A percentile compares a stretch with the other conserved stretches of the same genome.
Evolutionary conservation across 2,329 filamentous ascomycete genomes (phyloP).

Genomic region (Setomelanomma holmii): DNA sequence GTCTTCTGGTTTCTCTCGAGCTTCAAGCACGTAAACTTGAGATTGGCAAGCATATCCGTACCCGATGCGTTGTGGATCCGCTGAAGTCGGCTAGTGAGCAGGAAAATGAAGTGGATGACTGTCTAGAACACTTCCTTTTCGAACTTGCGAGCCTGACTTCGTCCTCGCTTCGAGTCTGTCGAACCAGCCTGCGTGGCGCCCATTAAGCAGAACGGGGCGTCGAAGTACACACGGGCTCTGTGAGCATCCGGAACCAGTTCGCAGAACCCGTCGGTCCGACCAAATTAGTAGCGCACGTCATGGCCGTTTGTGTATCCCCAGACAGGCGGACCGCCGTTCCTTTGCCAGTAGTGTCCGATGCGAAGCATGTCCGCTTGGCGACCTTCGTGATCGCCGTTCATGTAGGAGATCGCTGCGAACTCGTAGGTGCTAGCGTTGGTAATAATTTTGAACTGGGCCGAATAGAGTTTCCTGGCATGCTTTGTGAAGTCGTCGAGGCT

Average conservation of each 20-base stretch:
- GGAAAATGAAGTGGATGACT: slow-evolving; percentile 11
- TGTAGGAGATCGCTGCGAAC: too few relatives aligned
- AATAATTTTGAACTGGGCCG: too few relatives aligned
- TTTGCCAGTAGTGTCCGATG: slow-evolving; percentile 6
- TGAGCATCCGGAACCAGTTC: neutral
- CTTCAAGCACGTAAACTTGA: neutral
- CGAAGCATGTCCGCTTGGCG: slow-evolving; percentile 1
- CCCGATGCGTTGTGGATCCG: neutral
- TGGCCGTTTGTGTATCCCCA: slow-evolving; percentile 4
- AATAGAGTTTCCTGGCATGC: too few relatives aligned
- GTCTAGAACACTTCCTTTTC: slow-evolving; percentile 4
- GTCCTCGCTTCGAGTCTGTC: too few relatives aligned
- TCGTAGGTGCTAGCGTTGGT: too few relatives aligned
- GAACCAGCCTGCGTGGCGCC: neutral
- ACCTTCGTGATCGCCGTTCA: neutral
- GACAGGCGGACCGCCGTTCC: slow-evolving; percentile 1
- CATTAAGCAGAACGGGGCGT: neutral
- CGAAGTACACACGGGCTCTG: neutral
- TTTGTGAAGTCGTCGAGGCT: too few relatives aligned
- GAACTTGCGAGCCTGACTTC: slow-evolving; percentile 1
- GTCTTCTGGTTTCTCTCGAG: neutral
- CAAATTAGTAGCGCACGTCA: slow-evolving; percentile 3
- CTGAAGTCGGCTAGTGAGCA: neutral
- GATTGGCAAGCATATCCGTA: slow-evolving; percentile 4
- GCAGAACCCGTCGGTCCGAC: neutral